Percentiles rank a stretch among this genome's conserved stretches.
phyloP scores from a whole-genome alignment of 2,329 filamentous ascomycete genomes.

The Aureobasidium vineae region DNA sequence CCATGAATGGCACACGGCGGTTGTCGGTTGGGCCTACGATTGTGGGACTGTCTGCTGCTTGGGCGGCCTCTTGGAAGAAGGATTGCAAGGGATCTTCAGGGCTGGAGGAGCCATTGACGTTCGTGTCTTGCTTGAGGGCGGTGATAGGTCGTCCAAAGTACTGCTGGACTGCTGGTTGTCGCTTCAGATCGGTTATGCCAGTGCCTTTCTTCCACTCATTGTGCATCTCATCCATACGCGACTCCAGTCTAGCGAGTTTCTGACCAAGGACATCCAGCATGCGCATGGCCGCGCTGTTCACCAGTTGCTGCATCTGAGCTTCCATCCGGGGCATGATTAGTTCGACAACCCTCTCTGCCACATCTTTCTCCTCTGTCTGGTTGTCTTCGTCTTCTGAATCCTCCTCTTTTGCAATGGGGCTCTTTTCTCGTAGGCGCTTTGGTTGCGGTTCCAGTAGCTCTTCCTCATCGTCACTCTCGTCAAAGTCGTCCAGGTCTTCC shows the following conservation, averaged over 20 bases:
- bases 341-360: background rate
- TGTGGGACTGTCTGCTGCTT: conserved; percentile 6
- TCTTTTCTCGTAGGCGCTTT: background rate
- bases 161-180: background rate
- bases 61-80: conserved; percentile 17
- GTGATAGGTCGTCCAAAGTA: background rate
- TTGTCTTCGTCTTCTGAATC: background rate
- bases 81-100: background rate
- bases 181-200: background rate
- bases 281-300: conserved; percentile 2
- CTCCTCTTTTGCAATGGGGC: background rate
- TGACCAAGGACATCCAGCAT: conserved; percentile 13
- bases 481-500: background rate
- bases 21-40: background rate
- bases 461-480: background rate
- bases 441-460: conserved; percentile 1
- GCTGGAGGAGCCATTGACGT: background rate
- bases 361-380: background rate
- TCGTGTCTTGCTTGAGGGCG: background rate
- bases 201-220: conserved; percentile 9
- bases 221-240: conserved; percentile 16
- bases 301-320: conserved; percentile 2
- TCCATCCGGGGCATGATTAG: background rate
- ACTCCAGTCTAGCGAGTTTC: conserved; percentile 8
- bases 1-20: background rate